Evolutionary conservation across 441 rosid species (phyloP), one percentile per base, ranked within the genome.

Genomic region (Populus tomentosa): DNA sequence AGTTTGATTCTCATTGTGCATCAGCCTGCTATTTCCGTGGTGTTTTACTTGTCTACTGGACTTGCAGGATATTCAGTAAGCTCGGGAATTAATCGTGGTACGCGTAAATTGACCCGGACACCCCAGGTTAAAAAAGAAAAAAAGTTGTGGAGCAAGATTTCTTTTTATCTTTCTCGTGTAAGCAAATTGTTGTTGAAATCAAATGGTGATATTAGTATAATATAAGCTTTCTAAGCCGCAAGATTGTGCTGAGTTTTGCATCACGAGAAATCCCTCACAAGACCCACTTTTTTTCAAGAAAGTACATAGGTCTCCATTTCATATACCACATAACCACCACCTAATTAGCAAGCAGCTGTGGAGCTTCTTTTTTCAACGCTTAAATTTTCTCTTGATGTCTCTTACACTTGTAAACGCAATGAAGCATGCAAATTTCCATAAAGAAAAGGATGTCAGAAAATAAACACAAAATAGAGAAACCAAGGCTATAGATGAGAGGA

Each of bases 241-340:
- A 32, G 67, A 64, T 72, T 21, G n/a, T 28, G 7, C 14, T 11
- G 21, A n/a, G 18, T 68, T 67, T 78, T 38, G 75, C 36, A 78
- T 86, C 95, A 88, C 92, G 87, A 70, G 89, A 88, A 84, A 83
- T 72, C 86, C 80, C 77, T 84, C 78, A 40, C 30, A 74, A 71
- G 63, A 28, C 38, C 75, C 71, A 65, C 75, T 71, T 80, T 87
- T 86, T 70, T 65, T 50, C 33, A 7, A 61, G 67, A 85, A 86
- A 83, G 86, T 78, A 77, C 72, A 77, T 72, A 73, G 89, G 84
- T 77, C 75, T 62, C 63, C 35, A 72, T 76, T 86, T 86, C 86
- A 62, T 76, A 80, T 59, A 28, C 82, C 75, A 83, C 63, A 28
- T 72, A 64, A 33, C 74, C 76, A 71, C 74, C 76, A 36, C 67